A percentile compares a stretch with the other conserved stretches of the same genome.
phyloP scores from a whole-genome alignment of 108 stramenopile species.

The Fistulifera solaris region DNA sequence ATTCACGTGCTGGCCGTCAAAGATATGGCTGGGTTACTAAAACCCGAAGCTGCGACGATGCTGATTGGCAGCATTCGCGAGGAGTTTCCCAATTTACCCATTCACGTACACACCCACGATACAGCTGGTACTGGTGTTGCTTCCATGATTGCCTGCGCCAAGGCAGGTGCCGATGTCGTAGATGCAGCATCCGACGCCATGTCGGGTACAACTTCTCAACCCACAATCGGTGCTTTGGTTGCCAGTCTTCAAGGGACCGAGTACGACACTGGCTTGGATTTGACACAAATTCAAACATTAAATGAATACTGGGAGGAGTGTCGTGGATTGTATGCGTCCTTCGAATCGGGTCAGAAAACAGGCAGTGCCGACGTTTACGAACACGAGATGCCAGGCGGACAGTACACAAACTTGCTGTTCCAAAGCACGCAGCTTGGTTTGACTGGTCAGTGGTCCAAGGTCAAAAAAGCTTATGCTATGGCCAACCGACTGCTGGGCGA shows the following conservation, averaged over 20 bases:
- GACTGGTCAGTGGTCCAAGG: conserved; percentile 83
- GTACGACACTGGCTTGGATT: conserved; percentile 82
- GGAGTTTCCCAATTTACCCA: conserved; percentile 86
- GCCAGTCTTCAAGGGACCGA: conserved; percentile 71
- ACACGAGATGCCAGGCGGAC: conserved; percentile 97
- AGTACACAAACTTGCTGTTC: conserved; percentile 95
- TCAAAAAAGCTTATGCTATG: conserved; percentile 87
- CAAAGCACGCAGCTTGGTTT: conserved; percentile 88
- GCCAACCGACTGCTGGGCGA: conserved; percentile 93
- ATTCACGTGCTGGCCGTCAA: conserved; percentile 95
- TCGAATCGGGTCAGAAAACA: conserved; percentile 93
- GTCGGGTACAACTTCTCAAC: conserved; percentile 93
- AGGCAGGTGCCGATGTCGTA: conserved; percentile 94
- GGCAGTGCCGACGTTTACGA: conserved; percentile 90
- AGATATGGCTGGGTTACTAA: conserved; percentile 96
- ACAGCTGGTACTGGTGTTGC: conserved; percentile 94
- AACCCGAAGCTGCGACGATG: conserved; percentile 77
- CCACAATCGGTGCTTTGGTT: conserved; percentile 89
- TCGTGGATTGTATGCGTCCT: conserved; percentile 90
- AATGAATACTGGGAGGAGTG: conserved; percentile 94
- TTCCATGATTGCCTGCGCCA: conserved; percentile 83
- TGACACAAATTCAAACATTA: conserved; percentile 47
- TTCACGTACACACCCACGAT: conserved; percentile 79
- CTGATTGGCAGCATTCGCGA: conserved; percentile 74
- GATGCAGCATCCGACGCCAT: conserved; percentile 91